phyloP scores from a whole-genome alignment of 805 yeast species.

The Lachancea quebecensis region DNA sequence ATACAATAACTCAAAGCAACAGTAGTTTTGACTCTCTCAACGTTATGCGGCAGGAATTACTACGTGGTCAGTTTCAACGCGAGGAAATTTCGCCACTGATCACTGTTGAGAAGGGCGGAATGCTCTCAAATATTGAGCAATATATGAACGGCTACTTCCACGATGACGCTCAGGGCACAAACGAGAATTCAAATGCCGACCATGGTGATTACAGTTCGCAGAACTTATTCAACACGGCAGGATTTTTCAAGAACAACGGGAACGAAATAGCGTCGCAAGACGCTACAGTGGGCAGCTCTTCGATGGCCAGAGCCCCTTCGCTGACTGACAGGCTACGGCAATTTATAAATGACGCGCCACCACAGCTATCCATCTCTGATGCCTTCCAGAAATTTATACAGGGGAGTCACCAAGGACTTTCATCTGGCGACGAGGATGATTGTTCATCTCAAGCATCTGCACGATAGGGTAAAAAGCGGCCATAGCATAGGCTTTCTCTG shows the following conservation, averaged over 20 bases:
- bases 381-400: constrained; percentile 10
- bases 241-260: constrained; percentile 9
- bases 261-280: not conserved
- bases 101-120: constrained; percentile 13
- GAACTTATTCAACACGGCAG: constrained; percentile 15
- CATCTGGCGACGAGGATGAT: constrained; percentile 11
- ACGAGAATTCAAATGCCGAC: constrained; percentile 1
- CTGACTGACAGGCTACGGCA: constrained; percentile 13
- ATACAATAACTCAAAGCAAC: not conserved
- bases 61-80: constrained; percentile 20
- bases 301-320: constrained; percentile 13
- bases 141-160: constrained; percentile 18
- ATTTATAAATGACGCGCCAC: constrained; percentile 13
- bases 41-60: constrained; percentile 9
- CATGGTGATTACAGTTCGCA: constrained; percentile 13
- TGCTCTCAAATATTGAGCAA: constrained; percentile 16
- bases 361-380: constrained; percentile 7
- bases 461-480: not conserved
- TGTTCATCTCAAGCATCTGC: not conserved
- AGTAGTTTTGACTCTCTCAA: not conserved
- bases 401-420: constrained; percentile 10
- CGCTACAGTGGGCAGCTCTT: constrained; percentile 1
- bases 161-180: constrained; percentile 7
- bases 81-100: constrained; percentile 21
- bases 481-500: not conserved